Conservation (phyloP, 2,329 filamentous ascomycete species). For the Colletotrichum sp. region DNA sequence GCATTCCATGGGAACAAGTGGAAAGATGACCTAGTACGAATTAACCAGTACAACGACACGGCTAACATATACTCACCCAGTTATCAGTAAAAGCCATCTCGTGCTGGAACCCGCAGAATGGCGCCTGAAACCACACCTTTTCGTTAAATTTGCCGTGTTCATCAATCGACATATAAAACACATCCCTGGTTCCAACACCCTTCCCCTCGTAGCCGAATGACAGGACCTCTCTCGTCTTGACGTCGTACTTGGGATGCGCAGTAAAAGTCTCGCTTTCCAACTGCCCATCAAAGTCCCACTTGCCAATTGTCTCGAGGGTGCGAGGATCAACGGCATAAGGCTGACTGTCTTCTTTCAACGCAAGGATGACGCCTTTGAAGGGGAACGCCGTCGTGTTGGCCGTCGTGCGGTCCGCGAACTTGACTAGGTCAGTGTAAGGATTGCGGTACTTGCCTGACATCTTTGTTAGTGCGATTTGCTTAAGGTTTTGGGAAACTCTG, state of each 20-base stretch:
- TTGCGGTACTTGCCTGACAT: background rate
- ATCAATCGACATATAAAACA: background rate
- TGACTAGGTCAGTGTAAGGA: background rate
- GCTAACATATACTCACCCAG: background rate
- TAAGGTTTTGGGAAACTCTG: too few relatives aligned
- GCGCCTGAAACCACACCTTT: background rate
- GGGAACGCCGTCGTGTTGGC: background rate
- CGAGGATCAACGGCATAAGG: background rate
- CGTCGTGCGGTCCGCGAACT: background rate
- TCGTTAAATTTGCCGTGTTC: background rate
- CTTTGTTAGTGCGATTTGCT: background rate
- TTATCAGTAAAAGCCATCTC: background rate
- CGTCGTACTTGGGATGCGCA: background rate
- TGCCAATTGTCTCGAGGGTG: background rate
- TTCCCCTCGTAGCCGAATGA: background rate
- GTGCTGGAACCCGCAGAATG: background rate
- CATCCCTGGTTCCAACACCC: background rate
- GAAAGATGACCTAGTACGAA: background rate
- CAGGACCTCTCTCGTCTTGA: background rate
- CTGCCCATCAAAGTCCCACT: background rate
- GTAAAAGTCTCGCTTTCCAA: background rate
- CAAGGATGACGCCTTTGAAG: background rate
- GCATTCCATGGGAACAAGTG: background rate
- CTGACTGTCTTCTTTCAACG: background rate
- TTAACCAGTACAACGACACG: background rate